These are phyloP conservation scores for Citrus medica DNA, from an alignment of 345 rosid species.

Conservation along the genomic window DNA sequence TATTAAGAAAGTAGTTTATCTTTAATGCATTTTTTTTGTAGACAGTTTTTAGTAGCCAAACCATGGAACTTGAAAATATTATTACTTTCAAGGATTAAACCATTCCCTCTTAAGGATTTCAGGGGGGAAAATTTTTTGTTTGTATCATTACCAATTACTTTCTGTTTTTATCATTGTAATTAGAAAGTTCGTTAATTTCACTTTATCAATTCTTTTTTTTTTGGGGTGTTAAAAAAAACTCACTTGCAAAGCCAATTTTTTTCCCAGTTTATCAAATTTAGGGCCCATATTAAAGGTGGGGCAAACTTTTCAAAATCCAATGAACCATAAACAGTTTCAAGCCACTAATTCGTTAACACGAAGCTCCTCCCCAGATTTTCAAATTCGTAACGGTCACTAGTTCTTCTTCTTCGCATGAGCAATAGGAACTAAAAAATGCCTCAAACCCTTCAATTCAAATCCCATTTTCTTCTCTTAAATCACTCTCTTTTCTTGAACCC, in stretches of 20 bases:
- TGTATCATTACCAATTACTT: too few relatives aligned
- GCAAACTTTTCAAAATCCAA: background rate
- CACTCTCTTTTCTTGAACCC: constrained; percentile 10
- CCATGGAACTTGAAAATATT: too few relatives aligned
- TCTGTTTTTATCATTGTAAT: too few relatives aligned
- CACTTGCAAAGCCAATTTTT: background rate
- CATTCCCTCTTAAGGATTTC: too few relatives aligned
- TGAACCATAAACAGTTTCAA: background rate
- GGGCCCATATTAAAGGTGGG: background rate
- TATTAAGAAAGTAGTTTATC: too few relatives aligned
- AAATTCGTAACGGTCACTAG: constrained; percentile 13
- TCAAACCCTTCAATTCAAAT: constrained; percentile 4
- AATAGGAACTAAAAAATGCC: constrained; percentile 8
- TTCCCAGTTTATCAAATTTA: background rate
- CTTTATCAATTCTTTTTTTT: too few relatives aligned
- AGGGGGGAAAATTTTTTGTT: too few relatives aligned
- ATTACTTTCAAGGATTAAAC: too few relatives aligned
- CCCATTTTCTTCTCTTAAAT: constrained; percentile 13
- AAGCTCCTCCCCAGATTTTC: background rate
- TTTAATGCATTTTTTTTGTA: too few relatives aligned
- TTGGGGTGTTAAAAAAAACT: background rate
- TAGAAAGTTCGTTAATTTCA: too few relatives aligned
- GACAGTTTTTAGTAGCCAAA: too few relatives aligned
- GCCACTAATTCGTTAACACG: background rate
- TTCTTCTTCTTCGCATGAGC: background rate